These are phyloP conservation scores for Tulasnella sp. DNA, from an alignment of 768 basidiomycete genomes.

Conservation along the genomic window DNA sequence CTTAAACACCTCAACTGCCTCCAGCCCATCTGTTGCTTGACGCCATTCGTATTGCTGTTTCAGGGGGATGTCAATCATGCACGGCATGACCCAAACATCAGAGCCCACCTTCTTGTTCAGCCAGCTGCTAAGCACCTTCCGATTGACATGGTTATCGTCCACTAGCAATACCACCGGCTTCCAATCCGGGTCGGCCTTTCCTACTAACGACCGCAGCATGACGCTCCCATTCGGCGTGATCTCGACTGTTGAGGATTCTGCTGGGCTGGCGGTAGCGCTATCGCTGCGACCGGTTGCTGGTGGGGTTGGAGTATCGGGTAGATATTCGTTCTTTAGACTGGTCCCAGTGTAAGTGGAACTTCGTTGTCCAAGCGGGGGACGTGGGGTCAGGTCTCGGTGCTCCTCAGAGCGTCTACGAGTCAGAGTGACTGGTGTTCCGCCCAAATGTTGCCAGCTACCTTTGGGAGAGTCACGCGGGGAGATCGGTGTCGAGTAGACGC, in stretches of 20 bases:
- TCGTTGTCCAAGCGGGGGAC: constrained; percentile 51
- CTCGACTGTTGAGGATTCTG: constrained; percentile 33
- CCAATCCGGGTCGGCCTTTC: constrained; percentile 43
- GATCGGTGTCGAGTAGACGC: neutral
- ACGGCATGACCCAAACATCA: constrained; percentile 47
- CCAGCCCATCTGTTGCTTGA: constrained; percentile 78
- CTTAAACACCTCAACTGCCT: constrained; percentile 73
- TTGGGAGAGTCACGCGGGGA: neutral
- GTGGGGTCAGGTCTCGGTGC: constrained; percentile 27
- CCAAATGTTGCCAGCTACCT: neutral
- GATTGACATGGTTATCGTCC: constrained; percentile 85
- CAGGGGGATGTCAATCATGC: constrained; percentile 27
- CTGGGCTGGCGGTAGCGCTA: neutral
- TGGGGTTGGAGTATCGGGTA: neutral
- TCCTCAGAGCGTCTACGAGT: constrained; percentile 52
- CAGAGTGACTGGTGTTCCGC: constrained; percentile 4
- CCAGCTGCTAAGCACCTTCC: constrained; percentile 56
- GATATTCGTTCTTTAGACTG: neutral
- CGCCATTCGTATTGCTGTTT: constrained; percentile 64
- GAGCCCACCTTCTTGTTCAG: constrained; percentile 37
- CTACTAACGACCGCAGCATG: constrained; percentile 62
- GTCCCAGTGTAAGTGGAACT: constrained; percentile 44
- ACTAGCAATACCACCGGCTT: constrained; percentile 68
- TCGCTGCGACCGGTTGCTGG: neutral
- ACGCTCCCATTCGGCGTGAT: constrained; percentile 50